phyloP scores from a whole-genome alignment of 2,329 filamentous ascomycete genomes.

The Trichophyton verrucosum region DNA sequence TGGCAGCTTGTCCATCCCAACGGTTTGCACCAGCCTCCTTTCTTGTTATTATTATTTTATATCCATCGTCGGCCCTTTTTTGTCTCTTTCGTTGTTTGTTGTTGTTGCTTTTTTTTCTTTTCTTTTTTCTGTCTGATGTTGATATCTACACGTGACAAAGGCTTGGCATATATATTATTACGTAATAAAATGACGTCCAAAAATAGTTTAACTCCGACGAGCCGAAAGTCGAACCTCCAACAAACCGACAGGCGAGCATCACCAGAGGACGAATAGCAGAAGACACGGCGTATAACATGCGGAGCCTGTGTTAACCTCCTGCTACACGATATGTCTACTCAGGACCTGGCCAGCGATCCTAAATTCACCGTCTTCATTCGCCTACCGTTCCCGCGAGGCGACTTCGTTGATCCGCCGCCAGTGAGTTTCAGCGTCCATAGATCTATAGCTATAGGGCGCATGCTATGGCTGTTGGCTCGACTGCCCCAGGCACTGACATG shows the following conservation, averaged over 20 bases:
- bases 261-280: neutral
- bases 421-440: conserved; percentile 37
- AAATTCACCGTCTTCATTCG: conserved; percentile 66
- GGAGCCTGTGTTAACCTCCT: neutral
- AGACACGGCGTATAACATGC: neutral
- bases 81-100: too few relatives aligned
- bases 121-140: too few relatives aligned
- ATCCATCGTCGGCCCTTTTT: too few relatives aligned
- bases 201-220: too few relatives aligned
- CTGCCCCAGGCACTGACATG: neutral
- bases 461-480: neutral
- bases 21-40: neutral
- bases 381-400: conserved; percentile 74
- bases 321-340: neutral
- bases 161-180: too few relatives aligned
- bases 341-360: conserved; percentile 6
- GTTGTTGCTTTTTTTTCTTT: too few relatives aligned
- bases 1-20: neutral
- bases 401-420: conserved; percentile 80
- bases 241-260: neutral
- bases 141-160: too few relatives aligned
- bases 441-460: neutral
- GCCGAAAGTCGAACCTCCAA: too few relatives aligned
- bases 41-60: neutral
- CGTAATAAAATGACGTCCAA: too few relatives aligned